A percentile compares a stretch with the other conserved stretches of the same genome.
phyloP scores from a whole-genome alignment of 768 basidiomycete genomes.

The Dioszegia hungarica region DNA sequence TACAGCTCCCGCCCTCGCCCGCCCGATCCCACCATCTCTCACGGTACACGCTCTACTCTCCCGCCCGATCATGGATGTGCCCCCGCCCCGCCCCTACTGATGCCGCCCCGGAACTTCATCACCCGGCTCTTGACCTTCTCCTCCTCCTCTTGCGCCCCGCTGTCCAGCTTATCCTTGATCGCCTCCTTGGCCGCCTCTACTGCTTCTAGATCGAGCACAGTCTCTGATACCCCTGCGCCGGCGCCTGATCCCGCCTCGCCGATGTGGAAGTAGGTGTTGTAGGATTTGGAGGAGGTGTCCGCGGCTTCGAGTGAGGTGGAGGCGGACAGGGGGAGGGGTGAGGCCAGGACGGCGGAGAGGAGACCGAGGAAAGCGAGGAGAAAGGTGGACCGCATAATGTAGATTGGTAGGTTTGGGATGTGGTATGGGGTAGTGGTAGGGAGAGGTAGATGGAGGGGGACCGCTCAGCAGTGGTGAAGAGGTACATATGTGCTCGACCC shows the following conservation, averaged over 20 bases:
- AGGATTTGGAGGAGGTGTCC: not conserved
- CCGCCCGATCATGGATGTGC: too few species aligned
- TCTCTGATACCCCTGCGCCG: not conserved
- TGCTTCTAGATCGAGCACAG: not conserved
- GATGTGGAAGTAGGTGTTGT: not conserved
- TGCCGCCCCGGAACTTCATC: not conserved
- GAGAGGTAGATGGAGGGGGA: too few species aligned
- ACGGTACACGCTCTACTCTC: not conserved
- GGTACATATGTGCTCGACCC: too few species aligned
- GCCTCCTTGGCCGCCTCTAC: not conserved
- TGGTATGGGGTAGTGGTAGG: too few species aligned
- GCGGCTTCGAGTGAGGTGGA: not conserved
- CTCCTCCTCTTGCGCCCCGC: not conserved
- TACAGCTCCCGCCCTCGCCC: too few species aligned
- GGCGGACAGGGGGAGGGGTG: not conserved
- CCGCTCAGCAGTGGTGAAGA: too few species aligned
- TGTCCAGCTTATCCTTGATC: not conserved
- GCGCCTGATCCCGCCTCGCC: not conserved
- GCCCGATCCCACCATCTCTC: not conserved
- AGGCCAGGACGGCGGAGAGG: not conserved
- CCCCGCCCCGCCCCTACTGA: not conserved
- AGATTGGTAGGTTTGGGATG: too few species aligned
- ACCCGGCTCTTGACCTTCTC: not conserved
- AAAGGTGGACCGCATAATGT: not conserved
- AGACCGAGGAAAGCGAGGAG: not conserved